A percentile compares a stretch with the other conserved stretches of the same genome.
phyloP scores from a whole-genome alignment of 75 land plant species.

The Selaginella tamariscina region DNA sequence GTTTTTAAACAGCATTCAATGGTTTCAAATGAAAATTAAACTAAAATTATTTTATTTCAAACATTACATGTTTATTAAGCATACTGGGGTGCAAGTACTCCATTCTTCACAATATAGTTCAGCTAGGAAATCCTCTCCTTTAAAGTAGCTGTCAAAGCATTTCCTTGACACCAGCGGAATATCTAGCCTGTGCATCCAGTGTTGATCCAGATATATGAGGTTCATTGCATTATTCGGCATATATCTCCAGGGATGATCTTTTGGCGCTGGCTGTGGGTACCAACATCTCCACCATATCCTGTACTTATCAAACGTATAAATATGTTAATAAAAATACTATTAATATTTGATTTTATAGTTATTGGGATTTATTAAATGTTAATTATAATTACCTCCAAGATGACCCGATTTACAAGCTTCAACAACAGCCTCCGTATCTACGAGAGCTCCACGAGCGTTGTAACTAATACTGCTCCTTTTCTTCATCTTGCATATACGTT shows the following conservation, averaged over 20 bases:
- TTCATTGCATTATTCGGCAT: conserved; percentile 95
- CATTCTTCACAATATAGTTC: conserved; percentile 83
- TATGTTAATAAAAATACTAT: too few species aligned
- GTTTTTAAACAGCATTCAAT: too few species aligned
- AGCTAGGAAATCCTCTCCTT: conserved; percentile 59
- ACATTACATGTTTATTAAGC: too few species aligned
- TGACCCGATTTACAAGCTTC: conserved; percentile 84
- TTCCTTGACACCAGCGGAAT: conserved; percentile 72
- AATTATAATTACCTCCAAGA: conserved; percentile 85
- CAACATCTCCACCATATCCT: conserved; percentile 99
- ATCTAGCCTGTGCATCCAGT: conserved; percentile 82
- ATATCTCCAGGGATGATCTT: conserved; percentile 90
- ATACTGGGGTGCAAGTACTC: conserved; percentile 76
- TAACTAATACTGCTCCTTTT: conserved; percentile 73
- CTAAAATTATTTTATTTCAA: too few species aligned
- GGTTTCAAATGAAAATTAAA: too few species aligned
- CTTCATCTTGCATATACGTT: conserved; percentile 62
- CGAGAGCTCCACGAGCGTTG: conserved; percentile 89
- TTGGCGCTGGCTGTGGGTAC: conserved; percentile 85
- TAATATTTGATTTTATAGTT: too few species aligned
- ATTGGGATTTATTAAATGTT: too few species aligned
- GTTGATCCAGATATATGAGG: conserved; percentile 93
- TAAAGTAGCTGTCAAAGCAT: conserved; percentile 81
- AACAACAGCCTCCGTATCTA: conserved; percentile 78
- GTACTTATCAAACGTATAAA: conserved; percentile 13